Evolutionary conservation across 192 early-diverging fungal species (phyloP).

Genomic region (Neocallimastix lanati): DNA sequence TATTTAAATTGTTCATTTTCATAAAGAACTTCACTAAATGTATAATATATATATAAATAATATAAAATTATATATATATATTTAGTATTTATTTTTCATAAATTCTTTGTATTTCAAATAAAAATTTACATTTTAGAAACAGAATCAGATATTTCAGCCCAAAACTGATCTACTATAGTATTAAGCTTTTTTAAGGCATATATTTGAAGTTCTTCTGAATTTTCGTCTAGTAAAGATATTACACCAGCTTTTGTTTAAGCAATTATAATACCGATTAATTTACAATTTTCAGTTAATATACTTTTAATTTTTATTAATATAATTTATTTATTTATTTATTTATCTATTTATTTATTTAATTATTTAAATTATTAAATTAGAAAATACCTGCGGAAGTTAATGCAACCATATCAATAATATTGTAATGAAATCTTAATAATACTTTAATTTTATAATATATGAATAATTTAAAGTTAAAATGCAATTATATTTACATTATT

Average conservation of each 20-base stretch:
- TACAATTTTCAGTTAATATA: too few relatives aligned
- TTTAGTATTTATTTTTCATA: background rate
- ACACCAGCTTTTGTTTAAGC: constrained; percentile 69
- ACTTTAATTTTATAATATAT: background rate
- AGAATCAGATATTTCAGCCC: constrained; percentile 94
- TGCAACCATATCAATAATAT: background rate
- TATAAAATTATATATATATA: too few relatives aligned
- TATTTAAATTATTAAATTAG: too few relatives aligned
- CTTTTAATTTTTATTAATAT: too few relatives aligned
- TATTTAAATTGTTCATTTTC: constrained; percentile 75
- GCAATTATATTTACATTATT: too few relatives aligned
- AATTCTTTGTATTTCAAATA: background rate
- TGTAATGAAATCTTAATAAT: background rate
- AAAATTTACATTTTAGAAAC: constrained; percentile 66
- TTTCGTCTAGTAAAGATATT: constrained; percentile 83
- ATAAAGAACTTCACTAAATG: constrained; percentile 75
- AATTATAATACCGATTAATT: too few relatives aligned
- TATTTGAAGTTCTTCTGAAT: constrained; percentile 72
- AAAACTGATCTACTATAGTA: constrained; percentile 76
- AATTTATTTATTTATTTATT: background rate
- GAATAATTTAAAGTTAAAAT: too few relatives aligned
- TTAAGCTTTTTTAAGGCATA: constrained; percentile 88
- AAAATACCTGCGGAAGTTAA: constrained; percentile 10
- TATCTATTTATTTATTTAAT: background rate
- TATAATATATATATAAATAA: constrained; percentile 1